Evolutionary conservation across 768 basidiomycete species (phyloP).

Genomic region (Coprinopsis cinerea): DNA sequence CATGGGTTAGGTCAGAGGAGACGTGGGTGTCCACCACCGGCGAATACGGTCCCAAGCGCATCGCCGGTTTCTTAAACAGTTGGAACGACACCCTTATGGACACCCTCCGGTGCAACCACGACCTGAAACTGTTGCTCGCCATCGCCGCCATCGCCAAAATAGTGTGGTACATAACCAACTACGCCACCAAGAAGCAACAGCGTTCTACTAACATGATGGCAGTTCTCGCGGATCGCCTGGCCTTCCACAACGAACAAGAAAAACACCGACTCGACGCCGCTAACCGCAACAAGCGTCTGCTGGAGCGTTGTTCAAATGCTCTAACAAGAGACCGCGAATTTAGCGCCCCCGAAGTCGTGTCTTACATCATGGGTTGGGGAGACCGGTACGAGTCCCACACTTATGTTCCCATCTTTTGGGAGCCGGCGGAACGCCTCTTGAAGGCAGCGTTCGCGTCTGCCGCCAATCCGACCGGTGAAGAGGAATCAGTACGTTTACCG

Average conservation of each 20-base stretch:
- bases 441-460: no score
- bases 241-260: conserved; percentile 18
- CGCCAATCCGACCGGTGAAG: no score
- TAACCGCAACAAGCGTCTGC: conserved; percentile 21
- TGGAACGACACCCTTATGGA: conserved; percentile 22
- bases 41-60: conserved; percentile 22
- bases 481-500: no score
- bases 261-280: conserved; percentile 9
- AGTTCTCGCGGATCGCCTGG: conserved; percentile 25
- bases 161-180: conserved; percentile 32
- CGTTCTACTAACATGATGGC: conserved; percentile 30
- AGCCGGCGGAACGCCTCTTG: conserved; percentile 10
- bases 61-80: conserved; percentile 19
- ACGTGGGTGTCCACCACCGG: conserved; percentile 23
- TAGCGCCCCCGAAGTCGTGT: conserved; percentile 29
- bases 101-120: conserved; percentile 27
- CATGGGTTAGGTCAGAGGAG: conserved; percentile 17
- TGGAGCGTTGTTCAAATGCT: conserved; percentile 27
- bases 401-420: conserved; percentile 31
- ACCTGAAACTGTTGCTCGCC: conserved; percentile 32
- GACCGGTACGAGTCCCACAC: conserved; percentile 31
- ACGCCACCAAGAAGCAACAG: conserved; percentile 35
- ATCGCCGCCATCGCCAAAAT: conserved; percentile 26
- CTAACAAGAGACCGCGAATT: conserved; percentile 32
- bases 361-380: conserved; percentile 38